Conservation (phyloP, 2,329 filamentous ascomycete species). For the Aspergillus sp. region DNA sequence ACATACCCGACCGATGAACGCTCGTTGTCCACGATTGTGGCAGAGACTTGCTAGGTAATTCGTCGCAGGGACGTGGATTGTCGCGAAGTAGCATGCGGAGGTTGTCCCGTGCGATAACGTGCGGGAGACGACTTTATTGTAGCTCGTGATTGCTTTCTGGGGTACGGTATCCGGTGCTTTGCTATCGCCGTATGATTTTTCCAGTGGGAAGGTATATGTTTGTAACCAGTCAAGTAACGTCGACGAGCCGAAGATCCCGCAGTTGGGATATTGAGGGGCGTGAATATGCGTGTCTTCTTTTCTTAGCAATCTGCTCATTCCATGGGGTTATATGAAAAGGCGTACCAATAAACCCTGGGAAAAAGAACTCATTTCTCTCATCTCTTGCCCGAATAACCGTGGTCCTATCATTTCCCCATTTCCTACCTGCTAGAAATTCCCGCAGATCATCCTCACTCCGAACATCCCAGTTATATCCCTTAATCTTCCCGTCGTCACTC, state of each 20-base stretch:
- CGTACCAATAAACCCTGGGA: conserved; percentile 43
- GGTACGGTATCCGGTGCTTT: conserved; percentile 18
- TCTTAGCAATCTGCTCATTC: too few relatives aligned
- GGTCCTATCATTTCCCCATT: conserved; percentile 22
- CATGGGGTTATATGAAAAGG: not conserved
- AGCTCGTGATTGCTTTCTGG: conserved; percentile 47
- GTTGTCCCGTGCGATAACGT: conserved; percentile 89
- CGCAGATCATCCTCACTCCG: conserved; percentile 17
- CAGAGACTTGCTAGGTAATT: conserved; percentile 85
- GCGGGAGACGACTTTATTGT: conserved; percentile 67
- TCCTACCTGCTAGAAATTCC: conserved; percentile 23
- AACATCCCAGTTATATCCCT: conserved; percentile 29
- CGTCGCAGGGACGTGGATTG: conserved; percentile 77
- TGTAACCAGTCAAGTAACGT: conserved; percentile 91
- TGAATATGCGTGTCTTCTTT: conserved; percentile 78
- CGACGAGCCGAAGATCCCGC: conserved; percentile 85
- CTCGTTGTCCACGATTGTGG: conserved; percentile 70
- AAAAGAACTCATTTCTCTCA: conserved; percentile 39
- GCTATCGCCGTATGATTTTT: conserved; percentile 59
- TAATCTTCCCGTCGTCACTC: conserved; percentile 24
- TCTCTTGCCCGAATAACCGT: conserved; percentile 33
- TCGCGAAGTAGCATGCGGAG: conserved; percentile 90
- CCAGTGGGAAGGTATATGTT: conserved; percentile 90
- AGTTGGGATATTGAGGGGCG: conserved; percentile 89
- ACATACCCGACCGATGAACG: conserved; percentile 87